Percentiles rank a stretch among this genome's conserved stretches.
phyloP scores from a whole-genome alignment of 2,329 filamentous ascomycete genomes.

The Seiridium cupressi region DNA sequence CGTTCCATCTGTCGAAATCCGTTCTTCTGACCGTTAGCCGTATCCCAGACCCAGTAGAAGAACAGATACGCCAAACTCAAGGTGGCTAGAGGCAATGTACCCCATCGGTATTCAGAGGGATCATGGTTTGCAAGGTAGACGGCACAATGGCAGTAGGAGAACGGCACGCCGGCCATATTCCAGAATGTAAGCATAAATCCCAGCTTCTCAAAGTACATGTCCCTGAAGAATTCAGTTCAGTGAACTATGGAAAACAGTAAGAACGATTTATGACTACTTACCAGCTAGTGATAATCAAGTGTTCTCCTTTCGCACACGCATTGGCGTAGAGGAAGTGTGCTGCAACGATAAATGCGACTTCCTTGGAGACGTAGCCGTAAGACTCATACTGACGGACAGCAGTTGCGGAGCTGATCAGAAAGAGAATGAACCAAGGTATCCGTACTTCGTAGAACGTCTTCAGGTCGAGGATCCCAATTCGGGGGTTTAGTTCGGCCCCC shows the following conservation, averaged over 20 bases:
- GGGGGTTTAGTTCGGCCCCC: constrained; percentile 84
- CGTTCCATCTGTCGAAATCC: constrained; percentile 79
- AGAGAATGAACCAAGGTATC: constrained; percentile 87
- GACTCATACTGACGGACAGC: constrained; percentile 80
- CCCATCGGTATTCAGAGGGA: constrained; percentile 75
- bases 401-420: constrained; percentile 72
- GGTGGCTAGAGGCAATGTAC: constrained; percentile 60
- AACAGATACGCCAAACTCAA: constrained; percentile 74
- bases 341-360: constrained; percentile 80
- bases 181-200: constrained; percentile 98
- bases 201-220: constrained; percentile 32
- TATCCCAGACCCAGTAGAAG: constrained; percentile 91
- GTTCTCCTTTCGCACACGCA: constrained; percentile 88
- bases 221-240: not conserved
- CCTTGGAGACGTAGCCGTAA: constrained; percentile 81
- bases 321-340: constrained; percentile 91
- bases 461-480: constrained; percentile 82
- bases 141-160: constrained; percentile 91
- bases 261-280: not conserved
- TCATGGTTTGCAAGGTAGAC: constrained; percentile 84
- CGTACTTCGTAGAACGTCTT: constrained; percentile 97
- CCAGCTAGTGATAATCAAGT: constrained; percentile 87
- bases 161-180: constrained; percentile 88
- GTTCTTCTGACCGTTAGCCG: constrained; percentile 91
- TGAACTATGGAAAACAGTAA: no score